phyloP scores from a whole-genome alignment of 2,329 filamentous ascomycete species.

The Hypoxylon sp. region DNA sequence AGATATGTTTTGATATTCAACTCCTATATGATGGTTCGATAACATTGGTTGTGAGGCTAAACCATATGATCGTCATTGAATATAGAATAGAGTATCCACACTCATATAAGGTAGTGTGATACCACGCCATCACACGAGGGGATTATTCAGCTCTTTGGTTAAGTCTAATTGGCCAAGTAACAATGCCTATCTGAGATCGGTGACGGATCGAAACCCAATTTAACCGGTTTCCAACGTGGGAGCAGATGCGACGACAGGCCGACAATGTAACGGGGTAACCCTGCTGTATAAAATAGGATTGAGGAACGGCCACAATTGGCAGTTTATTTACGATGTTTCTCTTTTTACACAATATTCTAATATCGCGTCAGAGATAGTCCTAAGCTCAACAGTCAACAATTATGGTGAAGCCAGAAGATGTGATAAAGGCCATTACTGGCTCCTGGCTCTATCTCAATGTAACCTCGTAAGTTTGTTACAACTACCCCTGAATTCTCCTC shows the following conservation, averaged over 20 bases:
- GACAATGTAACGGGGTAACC: conserved; percentile 8
- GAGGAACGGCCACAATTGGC: not conserved
- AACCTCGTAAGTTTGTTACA: conserved; percentile 29
- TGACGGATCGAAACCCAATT: conserved; percentile 21
- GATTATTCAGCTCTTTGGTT: conserved; percentile 13
- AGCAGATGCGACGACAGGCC: conserved; percentile 2
- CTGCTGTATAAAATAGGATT: conserved; percentile 20
- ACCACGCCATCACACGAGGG: conserved; percentile 6
- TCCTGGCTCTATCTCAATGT: conserved; percentile 43
- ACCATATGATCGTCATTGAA: conserved; percentile 5
- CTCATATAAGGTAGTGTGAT: conserved; percentile 9
- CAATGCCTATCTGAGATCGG: conserved; percentile 13
- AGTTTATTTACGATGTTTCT: not conserved
- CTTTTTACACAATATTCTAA: not conserved
- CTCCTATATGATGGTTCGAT: not conserved
- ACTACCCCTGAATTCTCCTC: not conserved
- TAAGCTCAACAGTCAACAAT: not conserved
- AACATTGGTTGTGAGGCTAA: not conserved
- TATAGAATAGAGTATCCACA: not conserved
- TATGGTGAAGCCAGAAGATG: conserved; percentile 36
- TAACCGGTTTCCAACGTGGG: conserved; percentile 28
- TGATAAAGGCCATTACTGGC: conserved; percentile 40
- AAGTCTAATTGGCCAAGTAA: conserved; percentile 21
- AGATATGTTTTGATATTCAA: conserved; percentile 12
- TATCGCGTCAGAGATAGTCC: not conserved